Evolutionary conservation across 208 protist species (phyloP).

Genomic region (Wallacemonas sp.): DNA sequence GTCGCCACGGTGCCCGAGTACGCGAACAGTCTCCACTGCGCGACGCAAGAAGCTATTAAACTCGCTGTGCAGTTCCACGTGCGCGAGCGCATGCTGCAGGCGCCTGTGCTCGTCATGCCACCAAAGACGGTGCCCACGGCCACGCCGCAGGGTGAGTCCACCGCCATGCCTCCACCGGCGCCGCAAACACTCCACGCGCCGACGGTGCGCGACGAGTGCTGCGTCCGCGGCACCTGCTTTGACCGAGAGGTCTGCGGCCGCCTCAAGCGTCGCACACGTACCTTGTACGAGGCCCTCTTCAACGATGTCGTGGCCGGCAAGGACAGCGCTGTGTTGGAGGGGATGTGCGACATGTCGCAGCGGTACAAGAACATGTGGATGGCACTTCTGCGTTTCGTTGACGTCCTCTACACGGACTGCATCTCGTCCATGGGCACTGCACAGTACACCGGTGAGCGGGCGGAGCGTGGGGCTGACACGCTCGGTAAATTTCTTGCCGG

Average conservation of each 20-base stretch:
- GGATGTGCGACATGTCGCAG: conserved; percentile 43
- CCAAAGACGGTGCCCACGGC: neutral
- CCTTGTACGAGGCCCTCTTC: conserved; percentile 42
- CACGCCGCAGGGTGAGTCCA: neutral
- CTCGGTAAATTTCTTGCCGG: neutral
- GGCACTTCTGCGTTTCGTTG: conserved; percentile 50
- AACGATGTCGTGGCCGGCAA: conserved; percentile 36
- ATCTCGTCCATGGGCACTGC: conserved; percentile 2
- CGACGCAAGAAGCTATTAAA: conserved; percentile 51
- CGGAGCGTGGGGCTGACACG: neutral
- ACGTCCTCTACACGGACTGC: conserved; percentile 33
- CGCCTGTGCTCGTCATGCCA: conserved; percentile 14
- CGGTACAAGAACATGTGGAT: conserved; percentile 81
- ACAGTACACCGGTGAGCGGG: neutral
- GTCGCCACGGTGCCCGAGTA: conserved; percentile 58
- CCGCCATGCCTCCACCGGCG: neutral
- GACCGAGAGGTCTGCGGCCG: conserved; percentile 12
- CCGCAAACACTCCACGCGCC: neutral
- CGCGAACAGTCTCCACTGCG: conserved; percentile 48
- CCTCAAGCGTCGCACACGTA: conserved; percentile 34
- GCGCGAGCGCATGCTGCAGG: conserved; percentile 16
- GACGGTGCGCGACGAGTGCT: conserved; percentile 17
- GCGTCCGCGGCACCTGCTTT: conserved; percentile 78
- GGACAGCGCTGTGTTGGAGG: conserved; percentile 33
- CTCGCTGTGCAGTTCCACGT: conserved; percentile 28